Evolutionary conservation across 345 rosid genomes (phyloP).

Genomic region (Xanthoceras sorbifolium): DNA sequence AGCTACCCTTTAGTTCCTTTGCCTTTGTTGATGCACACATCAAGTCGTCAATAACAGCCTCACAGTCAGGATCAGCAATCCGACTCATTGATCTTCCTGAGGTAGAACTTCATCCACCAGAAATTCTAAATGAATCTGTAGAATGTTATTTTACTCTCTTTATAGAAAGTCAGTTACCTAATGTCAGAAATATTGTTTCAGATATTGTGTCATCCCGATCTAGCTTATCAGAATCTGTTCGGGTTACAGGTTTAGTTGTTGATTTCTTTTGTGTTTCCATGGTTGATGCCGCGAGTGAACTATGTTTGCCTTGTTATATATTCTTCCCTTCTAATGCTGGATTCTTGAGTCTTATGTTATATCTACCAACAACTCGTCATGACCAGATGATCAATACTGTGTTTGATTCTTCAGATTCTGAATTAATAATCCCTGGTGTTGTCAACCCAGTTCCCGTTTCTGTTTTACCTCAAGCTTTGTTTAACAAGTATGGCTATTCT

Average conservation of each 20-base stretch:
- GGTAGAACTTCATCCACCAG: too few species aligned
- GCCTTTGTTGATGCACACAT: too few species aligned
- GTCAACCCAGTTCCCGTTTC: slow-evolving; percentile 20
- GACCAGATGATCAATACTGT: too few species aligned
- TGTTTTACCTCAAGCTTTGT: slow-evolving; percentile 14
- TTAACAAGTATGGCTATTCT: slow-evolving; percentile 12
- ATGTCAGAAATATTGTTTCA: neutral
- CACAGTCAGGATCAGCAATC: too few species aligned
- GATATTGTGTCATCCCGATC: neutral
- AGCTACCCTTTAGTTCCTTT: too few species aligned
- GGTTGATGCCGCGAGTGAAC: slow-evolving; percentile 37
- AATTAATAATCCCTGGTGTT: slow-evolving; percentile 22
- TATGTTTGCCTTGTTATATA: slow-evolving; percentile 37
- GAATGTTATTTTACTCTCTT: too few species aligned
- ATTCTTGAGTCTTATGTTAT: slow-evolving; percentile 22
- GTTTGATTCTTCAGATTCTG: slow-evolving; percentile 2
- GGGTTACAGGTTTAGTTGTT: slow-evolving; percentile 31
- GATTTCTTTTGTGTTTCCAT: slow-evolving; percentile 39
- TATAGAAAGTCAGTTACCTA: too few species aligned
- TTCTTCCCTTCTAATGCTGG: slow-evolving; percentile 33
- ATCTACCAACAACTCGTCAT: too few species aligned
- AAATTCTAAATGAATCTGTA: too few species aligned
- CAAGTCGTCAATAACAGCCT: too few species aligned
- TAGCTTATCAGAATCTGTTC: neutral
- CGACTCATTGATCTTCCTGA: too few species aligned